Base-by-base conservation (phyloP, 2,329 filamentous ascomycete species). In the Pseudogymnoascus sp. region DNA sequence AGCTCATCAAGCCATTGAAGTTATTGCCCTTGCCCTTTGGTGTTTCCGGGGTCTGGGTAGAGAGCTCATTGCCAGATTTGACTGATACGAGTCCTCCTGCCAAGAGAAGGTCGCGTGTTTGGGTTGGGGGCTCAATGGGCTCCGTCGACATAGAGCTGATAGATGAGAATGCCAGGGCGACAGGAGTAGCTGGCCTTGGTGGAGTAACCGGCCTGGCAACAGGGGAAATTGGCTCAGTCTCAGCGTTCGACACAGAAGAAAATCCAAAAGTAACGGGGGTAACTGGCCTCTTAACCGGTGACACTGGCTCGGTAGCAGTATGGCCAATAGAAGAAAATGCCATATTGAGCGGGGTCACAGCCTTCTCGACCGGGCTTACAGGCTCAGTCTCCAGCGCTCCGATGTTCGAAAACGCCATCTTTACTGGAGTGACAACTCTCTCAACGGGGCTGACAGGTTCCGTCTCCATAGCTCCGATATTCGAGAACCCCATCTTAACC, bases 21-120 rank as follows among this genome's bases (percentile, higher is more conserved):
- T 37, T 45, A 9, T 27, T 40, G 8, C 12, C 33, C 71, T 73
- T 67, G 73, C 72, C 69, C 71, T 75, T 69, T 10, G 78, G 74
- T 18, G 76, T 76, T 62, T 74, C 68, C 15, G 79, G 76, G 9
- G 68, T 64, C n/a, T 71, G 67, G 29, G 72, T 70, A 8, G 72
- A 67, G 8, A 69, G 69, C 13, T 71, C 68, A 61, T 74, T 63
- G 13, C 72, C 70, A 27, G 59, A 42, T 12, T 67, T 69, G 40
- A 82, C 80, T 15, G 76, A 76, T 0, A 83, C 79, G 21, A 86
- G 80, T 62, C 79, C 78, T 31, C 45, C 45, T 18, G 18, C 29
- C n/a, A 55, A 33, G 15, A 55, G n/a, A n/a, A 33, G 5, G 7
- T 55, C 12, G n/a, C 15, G 48, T 55, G 29, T 12, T 21, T 77